Base-by-base conservation (phyloP, 306 rosid genomes). In the Sicyos baderoa region DNA sequence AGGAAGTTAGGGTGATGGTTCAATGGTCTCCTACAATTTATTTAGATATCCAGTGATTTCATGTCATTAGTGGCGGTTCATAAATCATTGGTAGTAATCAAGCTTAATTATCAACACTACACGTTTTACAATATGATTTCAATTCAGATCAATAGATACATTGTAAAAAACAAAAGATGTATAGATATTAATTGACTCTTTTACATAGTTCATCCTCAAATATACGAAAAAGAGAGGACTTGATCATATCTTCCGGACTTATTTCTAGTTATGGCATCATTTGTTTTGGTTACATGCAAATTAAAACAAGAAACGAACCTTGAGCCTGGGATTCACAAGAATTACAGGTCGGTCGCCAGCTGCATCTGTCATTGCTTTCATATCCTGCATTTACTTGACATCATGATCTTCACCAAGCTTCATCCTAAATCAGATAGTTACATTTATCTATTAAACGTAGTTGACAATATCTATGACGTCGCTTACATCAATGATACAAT, bases 401-500 rank as follows among this genome's bases (percentile, higher is more conserved):
- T 19, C 2, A 13, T 19, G 17, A 19, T 12, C n/a, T 64, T 18
- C 19, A 44, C 12, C 21, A 37, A 61, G 25, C 50, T 61, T 61
- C 68, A 37, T 61, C 16, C 68, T 35, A 35, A 37, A 37, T 37
- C 25, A 17, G 4, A 61, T 25, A 17, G 50, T 4, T 37, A 14
- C 53, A 64, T 42, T 63, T 62, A 18, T 12, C n/a, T 67, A 67
- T 25, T 22, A 42, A 21, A n/a, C 18, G 17, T 25, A 45, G 48
- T 22, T 23, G 75, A 72, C 55, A 72, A 67, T 73, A 42, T 57
- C 74, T 65, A 32, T 54, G 58, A 23, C 56, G 68, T 68, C 16
- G 48, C 95, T 80, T 86, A 93, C 98, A 54, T 89, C 96, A 65
- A 93, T 89, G 53, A 93, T 89, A 81, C 97, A 93, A 75, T 93